A percentile compares a stretch with the other conserved stretches of the same genome.
Evolutionary conservation across 2,329 filamentous ascomycete species (phyloP).

Genomic region (Dothidotthia symphoricarpi): DNA sequence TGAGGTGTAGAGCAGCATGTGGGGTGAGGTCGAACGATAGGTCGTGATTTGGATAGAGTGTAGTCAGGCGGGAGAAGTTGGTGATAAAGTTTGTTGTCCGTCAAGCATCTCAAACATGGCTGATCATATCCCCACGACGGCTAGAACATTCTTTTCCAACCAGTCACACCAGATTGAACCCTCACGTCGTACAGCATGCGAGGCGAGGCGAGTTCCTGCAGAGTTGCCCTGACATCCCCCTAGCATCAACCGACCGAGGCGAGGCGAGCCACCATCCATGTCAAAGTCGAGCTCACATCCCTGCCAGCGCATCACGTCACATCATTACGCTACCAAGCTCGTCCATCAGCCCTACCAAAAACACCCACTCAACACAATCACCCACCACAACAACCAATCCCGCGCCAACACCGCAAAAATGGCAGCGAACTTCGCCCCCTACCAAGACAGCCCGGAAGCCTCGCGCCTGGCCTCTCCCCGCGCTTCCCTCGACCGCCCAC

Average conservation of each 20-base stretch:
- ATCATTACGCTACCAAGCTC: neutral
- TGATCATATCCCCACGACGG: no score
- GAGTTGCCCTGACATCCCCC: no score
- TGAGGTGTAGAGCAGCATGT: constrained; percentile 8
- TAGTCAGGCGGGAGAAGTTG: no score
- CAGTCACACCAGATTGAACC: no score
- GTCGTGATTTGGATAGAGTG: constrained; percentile 4
- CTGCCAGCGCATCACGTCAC: constrained; percentile 15
- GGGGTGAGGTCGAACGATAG: constrained; percentile 33
- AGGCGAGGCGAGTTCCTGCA: no score
- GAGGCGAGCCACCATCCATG: constrained; percentile 7
- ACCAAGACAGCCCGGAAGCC: constrained; percentile 89
- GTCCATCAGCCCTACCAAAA: constrained; percentile 10
- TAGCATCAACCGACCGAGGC: no score
- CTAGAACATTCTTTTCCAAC: no score
- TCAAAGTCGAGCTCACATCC: constrained; percentile 14
- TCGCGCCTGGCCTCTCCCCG: constrained; percentile 69
- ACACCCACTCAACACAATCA: no score
- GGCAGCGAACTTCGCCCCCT: constrained; percentile 76
- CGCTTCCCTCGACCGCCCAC: constrained; percentile 39
- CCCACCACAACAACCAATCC: no score
- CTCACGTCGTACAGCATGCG: no score
- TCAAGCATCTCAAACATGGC: no score
- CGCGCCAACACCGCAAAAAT: constrained; percentile 14
- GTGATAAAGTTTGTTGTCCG: no score